A percentile compares a stretch with the other conserved stretches of the same genome.
phyloP scores from a whole-genome alignment of 129 eudicot species.

The Chrysanthemum seticuspe region DNA sequence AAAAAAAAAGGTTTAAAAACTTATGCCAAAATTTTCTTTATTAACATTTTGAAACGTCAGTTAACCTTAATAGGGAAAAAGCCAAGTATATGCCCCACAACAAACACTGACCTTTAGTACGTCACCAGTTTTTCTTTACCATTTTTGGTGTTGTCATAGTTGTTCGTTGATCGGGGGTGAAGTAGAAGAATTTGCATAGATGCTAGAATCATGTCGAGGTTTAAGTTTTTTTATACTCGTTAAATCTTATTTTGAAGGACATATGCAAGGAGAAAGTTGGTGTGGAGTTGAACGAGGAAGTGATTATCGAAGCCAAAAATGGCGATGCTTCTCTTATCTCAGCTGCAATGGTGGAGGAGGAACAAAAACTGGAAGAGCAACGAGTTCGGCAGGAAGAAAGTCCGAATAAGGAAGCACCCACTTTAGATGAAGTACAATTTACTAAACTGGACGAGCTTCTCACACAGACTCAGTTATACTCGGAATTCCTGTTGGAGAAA shows the following conservation, averaged over 20 bases:
- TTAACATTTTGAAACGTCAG: too few relatives aligned
- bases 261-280: constrained; percentile 44
- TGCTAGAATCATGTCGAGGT: too few relatives aligned
- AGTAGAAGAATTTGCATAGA: too few relatives aligned
- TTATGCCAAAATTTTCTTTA: too few relatives aligned
- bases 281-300: constrained; percentile 51
- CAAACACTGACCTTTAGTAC: too few relatives aligned
- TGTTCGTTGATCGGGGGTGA: too few relatives aligned
- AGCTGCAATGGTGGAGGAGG: constrained; percentile 58
- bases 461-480: constrained; percentile 85
- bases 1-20: too few relatives aligned
- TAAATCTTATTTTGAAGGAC: constrained; percentile 36
- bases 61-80: too few relatives aligned
- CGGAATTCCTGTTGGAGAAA: constrained; percentile 90
- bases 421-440: constrained; percentile 64
- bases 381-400: constrained; percentile 53
- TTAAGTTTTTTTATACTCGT: too few relatives aligned
- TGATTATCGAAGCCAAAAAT: constrained; percentile 49
- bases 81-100: too few relatives aligned
- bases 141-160: too few relatives aligned
- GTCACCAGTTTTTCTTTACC: too few relatives aligned
- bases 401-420: constrained; percentile 44
- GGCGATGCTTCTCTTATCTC: constrained; percentile 61
- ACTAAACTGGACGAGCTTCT: constrained; percentile 90
- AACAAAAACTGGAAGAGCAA: constrained; percentile 59